phyloP scores from a whole-genome alignment of 768 basidiomycete species.

The Chalciporus piperatus region DNA sequence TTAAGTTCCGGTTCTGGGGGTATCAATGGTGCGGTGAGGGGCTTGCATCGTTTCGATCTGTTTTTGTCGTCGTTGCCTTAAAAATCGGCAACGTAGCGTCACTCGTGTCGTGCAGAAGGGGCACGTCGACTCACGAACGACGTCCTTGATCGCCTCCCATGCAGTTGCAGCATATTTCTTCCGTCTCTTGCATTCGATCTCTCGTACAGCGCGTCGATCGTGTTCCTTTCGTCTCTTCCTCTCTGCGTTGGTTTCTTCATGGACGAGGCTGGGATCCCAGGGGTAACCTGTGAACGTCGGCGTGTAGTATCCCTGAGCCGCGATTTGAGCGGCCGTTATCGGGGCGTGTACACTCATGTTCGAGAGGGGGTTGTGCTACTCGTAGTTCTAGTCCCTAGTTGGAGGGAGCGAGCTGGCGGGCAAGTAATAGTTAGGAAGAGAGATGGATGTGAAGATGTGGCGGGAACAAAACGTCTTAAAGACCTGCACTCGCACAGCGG shows the following conservation, averaged over 20 bases:
- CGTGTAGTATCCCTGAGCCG: neutral
- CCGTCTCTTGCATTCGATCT: neutral
- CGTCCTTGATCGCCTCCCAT: conserved; percentile 1
- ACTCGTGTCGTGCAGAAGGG: neutral
- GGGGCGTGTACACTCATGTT: neutral
- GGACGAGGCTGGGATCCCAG: neutral
- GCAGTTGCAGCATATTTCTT: neutral
- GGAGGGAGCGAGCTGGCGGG: no score
- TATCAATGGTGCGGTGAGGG: conserved; percentile 12
- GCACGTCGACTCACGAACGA: neutral
- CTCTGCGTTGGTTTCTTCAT: conserved; percentile 2
- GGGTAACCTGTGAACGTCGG: neutral
- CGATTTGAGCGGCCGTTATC: neutral
- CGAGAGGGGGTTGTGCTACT: neutral
- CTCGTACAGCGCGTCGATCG: neutral
- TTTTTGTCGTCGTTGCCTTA: neutral
- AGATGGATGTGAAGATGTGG: neutral
- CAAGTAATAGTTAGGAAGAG: no score
- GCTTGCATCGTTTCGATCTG: neutral
- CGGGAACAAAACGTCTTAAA: neutral
- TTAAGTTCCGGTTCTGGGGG: neutral
- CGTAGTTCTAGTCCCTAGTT: no score
- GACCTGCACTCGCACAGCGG: neutral
- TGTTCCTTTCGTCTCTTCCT: neutral
- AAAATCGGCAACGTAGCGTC: neutral